Evolutionary conservation across 345 rosid species (phyloP).

Genomic region (Syzygium aqueum): DNA sequence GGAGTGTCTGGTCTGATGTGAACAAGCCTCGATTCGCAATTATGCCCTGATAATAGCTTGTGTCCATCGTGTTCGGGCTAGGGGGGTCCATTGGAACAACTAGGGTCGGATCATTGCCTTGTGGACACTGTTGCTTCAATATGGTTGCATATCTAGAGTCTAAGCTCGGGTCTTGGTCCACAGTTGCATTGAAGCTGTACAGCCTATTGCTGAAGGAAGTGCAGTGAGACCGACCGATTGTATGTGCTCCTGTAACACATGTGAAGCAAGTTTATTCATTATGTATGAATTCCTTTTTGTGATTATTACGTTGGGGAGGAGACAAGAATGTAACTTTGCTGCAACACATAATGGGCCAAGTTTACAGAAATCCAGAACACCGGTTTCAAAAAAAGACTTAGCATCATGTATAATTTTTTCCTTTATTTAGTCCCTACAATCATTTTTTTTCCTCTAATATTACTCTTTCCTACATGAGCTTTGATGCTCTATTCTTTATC

Average conservation of each 20-base stretch:
- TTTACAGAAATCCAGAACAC: background rate
- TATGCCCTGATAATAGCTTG: slow-evolving; percentile 27
- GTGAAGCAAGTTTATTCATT: background rate
- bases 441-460: background rate
- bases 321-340: background rate
- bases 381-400: background rate
- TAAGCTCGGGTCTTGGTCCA: slow-evolving; percentile 34
- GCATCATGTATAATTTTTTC: background rate
- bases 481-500: background rate
- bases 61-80: slow-evolving; percentile 22
- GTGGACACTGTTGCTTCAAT: slow-evolving; percentile 36
- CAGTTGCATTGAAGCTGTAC: slow-evolving; percentile 25
- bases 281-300: background rate
- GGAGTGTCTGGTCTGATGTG: slow-evolving; percentile 46
- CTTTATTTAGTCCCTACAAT: background rate
- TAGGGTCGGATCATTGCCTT: slow-evolving; percentile 3
- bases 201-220: slow-evolving; percentile 30
- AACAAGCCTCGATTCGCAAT: slow-evolving; percentile 35
- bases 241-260: slow-evolving; percentile 33
- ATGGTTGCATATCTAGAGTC: slow-evolving; percentile 30
- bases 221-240: slow-evolving; percentile 55
- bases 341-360: background rate
- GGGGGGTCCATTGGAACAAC: slow-evolving; percentile 35
- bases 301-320: background rate
- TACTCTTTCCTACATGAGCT: background rate